Base-by-base conservation (phyloP, 345 rosid species). In the Viola odorata region DNA sequence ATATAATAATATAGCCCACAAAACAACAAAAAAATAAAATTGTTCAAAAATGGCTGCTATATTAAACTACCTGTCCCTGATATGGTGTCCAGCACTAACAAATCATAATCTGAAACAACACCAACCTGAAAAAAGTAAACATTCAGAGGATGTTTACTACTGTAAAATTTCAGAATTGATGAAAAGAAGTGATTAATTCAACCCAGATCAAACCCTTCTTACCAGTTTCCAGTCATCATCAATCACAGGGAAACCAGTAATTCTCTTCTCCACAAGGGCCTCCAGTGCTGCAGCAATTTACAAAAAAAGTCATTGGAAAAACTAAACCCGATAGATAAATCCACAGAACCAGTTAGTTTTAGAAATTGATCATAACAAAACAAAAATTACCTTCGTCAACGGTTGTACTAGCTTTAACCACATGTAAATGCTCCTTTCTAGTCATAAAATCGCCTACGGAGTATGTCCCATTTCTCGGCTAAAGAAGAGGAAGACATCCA, bases 361-460 rank as follows among this genome's bases (percentile, higher is more conserved):
- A 37, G 4, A 13, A 5, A 55, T 6, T 2, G 44, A 15, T 15
- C 10, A 69, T 59, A 12, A 15, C 51, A 14, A n/a, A 64, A 12
- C 63, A 53, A 63, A 10, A 45, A 58, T 44, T 59, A 91, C 91
- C 98, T 74, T 88, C 87, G 65, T 91, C 98, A 17, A 88, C 95
- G 53, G 88, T 79, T 39, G 98, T 86, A 4, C 77, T 77, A 36
- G 96, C 80, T 74, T 89, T 91, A 23, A 82, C 92, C 37, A 82
- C 95, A 57, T 73, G 85, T 75, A 91, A 69, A 37, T 81, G 84
- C 41, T 85, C 91, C 68, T 84, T 87, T 67, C 58, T 81, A 0
- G 96, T 92, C 98, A 89, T 87, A 65, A 87, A 87, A 69, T 91
- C 92, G 57, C 92, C 96, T 63, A 91, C 98, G 12, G 83, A 84